Conservation (phyloP, 192 early-diverging fungal species). For the Backusella australiensis region DNA sequence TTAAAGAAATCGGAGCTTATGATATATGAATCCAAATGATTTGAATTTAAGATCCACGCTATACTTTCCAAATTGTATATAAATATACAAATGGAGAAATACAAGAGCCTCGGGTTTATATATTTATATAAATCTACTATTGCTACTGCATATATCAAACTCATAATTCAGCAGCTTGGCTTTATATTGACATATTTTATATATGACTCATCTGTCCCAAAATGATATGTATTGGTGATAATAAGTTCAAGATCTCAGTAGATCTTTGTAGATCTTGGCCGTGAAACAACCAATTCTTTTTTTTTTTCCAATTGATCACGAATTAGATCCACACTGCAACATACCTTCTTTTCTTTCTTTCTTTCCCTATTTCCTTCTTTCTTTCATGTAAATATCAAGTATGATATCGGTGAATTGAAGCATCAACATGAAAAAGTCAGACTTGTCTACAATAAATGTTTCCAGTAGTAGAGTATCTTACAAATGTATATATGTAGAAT, state of each 20-base stretch:
- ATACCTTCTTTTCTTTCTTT: neutral
- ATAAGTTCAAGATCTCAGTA: neutral
- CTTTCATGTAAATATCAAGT: neutral
- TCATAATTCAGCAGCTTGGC: neutral
- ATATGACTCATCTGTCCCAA: neutral
- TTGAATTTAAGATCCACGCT: neutral
- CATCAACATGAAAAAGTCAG: neutral
- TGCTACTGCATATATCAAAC: neutral
- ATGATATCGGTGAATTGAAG: neutral
- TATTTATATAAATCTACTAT: neutral
- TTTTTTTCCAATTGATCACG: neutral
- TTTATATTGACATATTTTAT: neutral
- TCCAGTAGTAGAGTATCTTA: neutral
- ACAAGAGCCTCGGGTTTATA: neutral
- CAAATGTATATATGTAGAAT: neutral
- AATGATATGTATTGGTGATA: neutral
- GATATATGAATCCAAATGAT: neutral
- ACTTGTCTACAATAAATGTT: too few relatives aligned
- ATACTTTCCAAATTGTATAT: neutral
- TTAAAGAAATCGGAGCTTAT: neutral
- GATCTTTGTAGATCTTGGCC: neutral
- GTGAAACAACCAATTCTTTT: neutral
- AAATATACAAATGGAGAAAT: neutral
- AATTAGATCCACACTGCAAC: neutral
- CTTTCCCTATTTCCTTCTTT: neutral